Evolutionary conservation across 2,329 filamentous ascomycete species (phyloP).

Genomic region (Pestalotiopsis sp.): DNA sequence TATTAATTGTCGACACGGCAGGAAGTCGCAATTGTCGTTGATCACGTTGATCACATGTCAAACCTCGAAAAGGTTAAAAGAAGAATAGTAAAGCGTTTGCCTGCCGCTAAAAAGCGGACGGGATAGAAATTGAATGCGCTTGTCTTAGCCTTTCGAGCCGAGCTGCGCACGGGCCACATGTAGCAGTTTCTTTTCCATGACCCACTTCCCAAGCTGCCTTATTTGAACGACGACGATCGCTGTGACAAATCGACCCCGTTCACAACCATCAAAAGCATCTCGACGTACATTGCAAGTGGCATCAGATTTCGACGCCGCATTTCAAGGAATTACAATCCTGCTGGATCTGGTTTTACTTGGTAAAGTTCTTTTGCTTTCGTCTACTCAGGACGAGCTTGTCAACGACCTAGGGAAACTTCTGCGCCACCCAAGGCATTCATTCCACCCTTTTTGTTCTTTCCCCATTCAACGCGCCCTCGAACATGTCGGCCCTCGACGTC

Average conservation of each 20-base stretch:
- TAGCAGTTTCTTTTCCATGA: background rate
- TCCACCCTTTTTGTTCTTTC: background rate
- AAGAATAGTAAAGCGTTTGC: background rate
- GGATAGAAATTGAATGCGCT: background rate
- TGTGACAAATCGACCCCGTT: background rate
- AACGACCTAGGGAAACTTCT: background rate
- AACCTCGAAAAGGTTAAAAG: background rate
- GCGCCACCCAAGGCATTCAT: background rate
- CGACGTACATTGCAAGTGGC: background rate
- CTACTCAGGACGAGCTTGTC: background rate
- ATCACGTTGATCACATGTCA: background rate
- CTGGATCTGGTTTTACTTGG: background rate
- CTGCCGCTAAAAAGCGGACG: background rate
- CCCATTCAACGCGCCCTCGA: constrained; percentile 19
- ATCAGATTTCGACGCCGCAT: background rate
- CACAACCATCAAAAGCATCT: background rate
- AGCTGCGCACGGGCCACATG: background rate
- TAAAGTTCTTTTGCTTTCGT: background rate
- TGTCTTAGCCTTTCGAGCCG: background rate
- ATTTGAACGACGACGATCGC: background rate
- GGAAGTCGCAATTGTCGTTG: background rate
- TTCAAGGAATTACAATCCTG: background rate
- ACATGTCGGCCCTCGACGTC: constrained; percentile 67
- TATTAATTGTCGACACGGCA: no score
- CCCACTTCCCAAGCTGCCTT: background rate